phyloP scores from a whole-genome alignment of 495 filamentous ascomycete genomes.

The Neurospora hispaniola region DNA sequence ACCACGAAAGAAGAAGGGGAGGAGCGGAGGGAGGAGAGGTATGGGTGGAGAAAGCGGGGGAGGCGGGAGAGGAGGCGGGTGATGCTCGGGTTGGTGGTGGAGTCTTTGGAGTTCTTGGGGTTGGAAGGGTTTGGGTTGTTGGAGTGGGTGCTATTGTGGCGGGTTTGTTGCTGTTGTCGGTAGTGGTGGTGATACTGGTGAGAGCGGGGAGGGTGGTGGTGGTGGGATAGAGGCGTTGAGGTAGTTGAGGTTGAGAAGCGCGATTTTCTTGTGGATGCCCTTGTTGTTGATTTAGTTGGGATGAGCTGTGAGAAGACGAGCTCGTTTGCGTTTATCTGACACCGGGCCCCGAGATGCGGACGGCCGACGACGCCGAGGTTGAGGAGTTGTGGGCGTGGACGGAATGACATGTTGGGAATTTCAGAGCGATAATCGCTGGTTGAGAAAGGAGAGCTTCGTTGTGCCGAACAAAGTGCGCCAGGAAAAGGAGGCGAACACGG shows the following conservation, averaged over 20 bases:
- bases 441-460: neutral
- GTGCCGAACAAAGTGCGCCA: neutral
- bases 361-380: neutral
- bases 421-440: neutral
- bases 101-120: neutral
- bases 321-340: neutral
- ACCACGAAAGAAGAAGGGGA: slow-evolving; percentile 76
- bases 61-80: slow-evolving; percentile 50
- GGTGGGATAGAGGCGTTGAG: neutral
- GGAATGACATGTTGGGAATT: neutral
- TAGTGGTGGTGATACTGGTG: neutral
- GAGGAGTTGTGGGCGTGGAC: neutral
- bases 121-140: too few species aligned
- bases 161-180: neutral
- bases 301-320: neutral
- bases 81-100: slow-evolving; percentile 25
- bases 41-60: slow-evolving; percentile 46
- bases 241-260: neutral
- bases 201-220: neutral
- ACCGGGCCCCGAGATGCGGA: neutral
- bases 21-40: slow-evolving; percentile 54
- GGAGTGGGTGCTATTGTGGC: neutral
- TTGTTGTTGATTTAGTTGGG: neutral
- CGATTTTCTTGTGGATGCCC: neutral
- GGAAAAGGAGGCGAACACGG: neutral